Conservation (phyloP, 225 moss, liverwort and hornwort species). For the Physcomitrellopsis africana region DNA sequence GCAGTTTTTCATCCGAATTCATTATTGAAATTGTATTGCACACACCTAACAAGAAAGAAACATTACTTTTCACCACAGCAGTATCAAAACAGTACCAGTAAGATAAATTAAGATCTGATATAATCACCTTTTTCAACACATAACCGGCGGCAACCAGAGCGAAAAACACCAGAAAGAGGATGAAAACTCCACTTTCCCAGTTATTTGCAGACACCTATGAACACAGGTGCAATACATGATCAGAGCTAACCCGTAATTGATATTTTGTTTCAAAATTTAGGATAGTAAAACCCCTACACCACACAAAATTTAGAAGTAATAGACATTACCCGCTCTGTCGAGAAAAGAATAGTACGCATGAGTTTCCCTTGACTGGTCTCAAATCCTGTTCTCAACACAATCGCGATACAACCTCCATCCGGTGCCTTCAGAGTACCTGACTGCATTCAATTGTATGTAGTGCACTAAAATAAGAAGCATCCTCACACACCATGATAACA, state of each 20-base stretch:
- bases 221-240: constrained; percentile 13
- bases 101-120: constrained; percentile 8
- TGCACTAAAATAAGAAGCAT: constrained; percentile 29
- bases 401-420: constrained; percentile 97
- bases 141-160: constrained; percentile 97
- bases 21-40: constrained; percentile 12
- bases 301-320: constrained; percentile 12
- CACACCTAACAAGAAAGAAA: neutral
- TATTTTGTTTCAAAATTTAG: neutral
- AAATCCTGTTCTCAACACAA: constrained; percentile 95
- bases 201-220: constrained; percentile 91
- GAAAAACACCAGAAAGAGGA: constrained; percentile 94
- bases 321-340: constrained; percentile 83
- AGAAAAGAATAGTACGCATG: constrained; percentile 98
- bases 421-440: constrained; percentile 71
- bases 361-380: constrained; percentile 99
- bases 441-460: constrained; percentile 50
- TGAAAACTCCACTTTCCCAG: constrained; percentile 97
- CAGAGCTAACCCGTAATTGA: constrained; percentile 14
- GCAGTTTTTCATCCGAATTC: neutral
- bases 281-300: neutral
- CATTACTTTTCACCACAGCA: neutral
- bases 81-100: constrained; percentile 10
- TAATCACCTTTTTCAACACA: constrained; percentile 79
- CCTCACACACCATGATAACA: constrained; percentile 12